Base-by-base conservation (phyloP, 1,139 yeast species). In the Saccharomycopsis hybrid region DNA sequence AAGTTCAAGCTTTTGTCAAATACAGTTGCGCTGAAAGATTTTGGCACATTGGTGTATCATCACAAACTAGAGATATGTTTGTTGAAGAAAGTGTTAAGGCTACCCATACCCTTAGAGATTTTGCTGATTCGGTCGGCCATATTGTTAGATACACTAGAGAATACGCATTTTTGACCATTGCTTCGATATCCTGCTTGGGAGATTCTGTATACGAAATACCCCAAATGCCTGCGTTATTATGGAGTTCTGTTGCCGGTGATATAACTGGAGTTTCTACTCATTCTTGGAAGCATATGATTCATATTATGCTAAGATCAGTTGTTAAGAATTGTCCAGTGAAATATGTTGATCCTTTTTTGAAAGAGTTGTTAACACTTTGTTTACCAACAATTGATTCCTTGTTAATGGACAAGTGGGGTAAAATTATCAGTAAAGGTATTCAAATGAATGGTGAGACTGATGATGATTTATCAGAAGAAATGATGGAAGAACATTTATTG, bases 91-190 rank as follows among this genome's bases (percentile, higher is more conserved):
- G 83, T 60, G 96, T 89, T 52, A 87, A 85, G 60, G 97, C 98
- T 0, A 88, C 95, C 69, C 85, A 85, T 56, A 89, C 97, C 0
- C 69, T 92, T 53, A 75, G 97, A 57, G 98, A 94, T 67, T 92
- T 94, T 71, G 97, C 98, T 1, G 98, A 94, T 64, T 85, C 96
- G 3, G 95, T 92, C n/a, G 98, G 98, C 13, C 97, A 92, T 64
- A 85, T 89, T 60, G 83, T 94, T 24, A 76, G 98, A 60, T 92
- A 94, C 63, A 92, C 98, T 0, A 78, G 98, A 59, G 98, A 94
- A 66, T 94, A 94, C 64, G 96, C 97, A 3, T 86, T 89, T 61
- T 69, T 90, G 57, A 87, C 97, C 0, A 76, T 94, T 42, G 94
- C 96, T 5, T 87, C 96, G 1, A 84, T 92, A 52, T 81, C 96